phyloP scores from a whole-genome alignment of 164 flowering plant genomes.

The Liquidambar formosana region DNA sequence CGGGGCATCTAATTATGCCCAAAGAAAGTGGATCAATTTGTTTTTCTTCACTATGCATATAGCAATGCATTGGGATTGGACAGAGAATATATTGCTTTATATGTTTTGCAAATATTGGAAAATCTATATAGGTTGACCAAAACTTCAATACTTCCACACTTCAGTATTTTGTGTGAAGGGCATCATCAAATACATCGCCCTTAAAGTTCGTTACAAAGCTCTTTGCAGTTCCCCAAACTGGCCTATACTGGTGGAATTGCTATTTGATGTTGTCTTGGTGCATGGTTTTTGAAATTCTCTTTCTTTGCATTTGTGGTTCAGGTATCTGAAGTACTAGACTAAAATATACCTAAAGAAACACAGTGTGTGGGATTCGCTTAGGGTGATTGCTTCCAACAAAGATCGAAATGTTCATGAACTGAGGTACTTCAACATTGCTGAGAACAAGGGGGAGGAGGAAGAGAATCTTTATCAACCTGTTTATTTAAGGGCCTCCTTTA shows the following conservation, averaged over 20 bases:
- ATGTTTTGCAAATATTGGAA: too few relatives aligned
- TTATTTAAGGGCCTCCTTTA: background rate
- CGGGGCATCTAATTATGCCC: background rate
- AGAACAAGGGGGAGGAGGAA: slow-evolving; percentile 78
- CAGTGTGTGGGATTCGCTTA: slow-evolving; percentile 77
- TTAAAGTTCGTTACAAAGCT: too few relatives aligned
- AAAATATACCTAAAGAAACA: slow-evolving; percentile 82
- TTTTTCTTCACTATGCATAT: background rate
- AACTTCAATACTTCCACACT: too few relatives aligned
- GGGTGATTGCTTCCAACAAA: slow-evolving; percentile 76
- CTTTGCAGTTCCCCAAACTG: too few relatives aligned
- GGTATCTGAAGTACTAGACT: slow-evolving; percentile 73
- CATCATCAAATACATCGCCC: too few relatives aligned
- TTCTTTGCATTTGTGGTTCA: slow-evolving; percentile 13
- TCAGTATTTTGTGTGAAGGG: too few relatives aligned
- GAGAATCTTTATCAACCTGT: slow-evolving; percentile 10
- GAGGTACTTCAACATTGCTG: slow-evolving; percentile 81
- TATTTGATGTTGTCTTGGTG: background rate
- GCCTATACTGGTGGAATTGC: too few relatives aligned
- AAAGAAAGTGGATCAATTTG: background rate
- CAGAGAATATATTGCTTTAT: too few relatives aligned
- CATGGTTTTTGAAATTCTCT: background rate
- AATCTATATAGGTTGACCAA: too few relatives aligned
- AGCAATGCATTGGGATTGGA: background rate
- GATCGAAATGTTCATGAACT: slow-evolving; percentile 66